Percentiles rank a stretch among this genome's conserved stretches.
phyloP scores from a whole-genome alignment of 192 early-diverging fungal genomes.

The Backusella sp. region DNA sequence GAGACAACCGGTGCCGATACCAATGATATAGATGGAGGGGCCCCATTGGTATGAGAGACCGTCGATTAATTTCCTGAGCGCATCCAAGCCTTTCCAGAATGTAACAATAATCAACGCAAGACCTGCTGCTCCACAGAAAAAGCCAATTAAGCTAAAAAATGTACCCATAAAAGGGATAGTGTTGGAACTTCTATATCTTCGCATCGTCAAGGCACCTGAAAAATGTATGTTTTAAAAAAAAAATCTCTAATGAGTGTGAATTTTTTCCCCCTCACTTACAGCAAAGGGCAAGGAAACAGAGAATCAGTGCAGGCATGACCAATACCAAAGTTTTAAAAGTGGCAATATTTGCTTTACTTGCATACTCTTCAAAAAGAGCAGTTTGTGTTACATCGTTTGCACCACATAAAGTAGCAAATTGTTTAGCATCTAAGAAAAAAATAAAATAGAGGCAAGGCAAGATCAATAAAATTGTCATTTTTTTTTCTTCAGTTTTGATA shows the following conservation, averaged over 20 bases:
- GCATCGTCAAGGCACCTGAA: not conserved
- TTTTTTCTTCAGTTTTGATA: not conserved
- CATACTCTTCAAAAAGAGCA: not conserved
- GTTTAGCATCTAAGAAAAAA: not conserved
- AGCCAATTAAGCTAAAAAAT: slow-evolving; percentile 5
- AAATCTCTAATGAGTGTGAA: not conserved
- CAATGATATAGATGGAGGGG: slow-evolving; percentile 7
- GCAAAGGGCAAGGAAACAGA: slow-evolving; percentile 12
- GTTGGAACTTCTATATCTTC: slow-evolving; percentile 4
- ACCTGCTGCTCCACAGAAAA: slow-evolving; percentile 10
- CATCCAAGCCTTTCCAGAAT: not conserved
- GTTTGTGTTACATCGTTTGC: not conserved
- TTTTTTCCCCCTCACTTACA: not conserved
- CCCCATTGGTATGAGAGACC: slow-evolving; percentile 17
- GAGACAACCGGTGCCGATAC: slow-evolving; percentile 10
- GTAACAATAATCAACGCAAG: slow-evolving; percentile 10
- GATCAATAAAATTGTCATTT: not conserved
- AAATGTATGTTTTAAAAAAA: not conserved
- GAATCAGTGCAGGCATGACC: slow-evolving; percentile 14
- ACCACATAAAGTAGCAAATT: slow-evolving; percentile 13
- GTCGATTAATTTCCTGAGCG: not conserved
- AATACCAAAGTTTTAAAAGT: slow-evolving; percentile 1
- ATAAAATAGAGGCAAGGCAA: not conserved
- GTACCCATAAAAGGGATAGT: slow-evolving; percentile 13
- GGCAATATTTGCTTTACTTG: not conserved